Base-by-base conservation (phyloP, 2,329 filamentous ascomycete genomes). In the Diaporthe sp. region DNA sequence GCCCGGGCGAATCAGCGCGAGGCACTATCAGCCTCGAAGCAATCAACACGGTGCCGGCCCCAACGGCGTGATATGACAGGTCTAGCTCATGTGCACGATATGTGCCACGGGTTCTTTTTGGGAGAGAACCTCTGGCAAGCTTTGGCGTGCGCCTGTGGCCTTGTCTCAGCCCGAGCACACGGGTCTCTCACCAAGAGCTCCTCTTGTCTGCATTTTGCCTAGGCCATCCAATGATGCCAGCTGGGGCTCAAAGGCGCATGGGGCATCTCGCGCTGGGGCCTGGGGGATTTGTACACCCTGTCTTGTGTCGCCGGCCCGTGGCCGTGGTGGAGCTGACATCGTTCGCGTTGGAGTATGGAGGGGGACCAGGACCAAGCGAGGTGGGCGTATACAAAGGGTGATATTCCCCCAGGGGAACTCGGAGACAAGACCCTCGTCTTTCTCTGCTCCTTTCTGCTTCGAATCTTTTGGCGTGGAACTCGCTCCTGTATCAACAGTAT, bases 1-100 rank as follows among this genome's bases (percentile, higher is more conserved):
- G 55, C 32, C 71, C n/a, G 13, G 53, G 13, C 73, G 69, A 74
- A 72, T 69, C 51, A 72, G 51, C 59, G 22, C n/a, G 12, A 22
- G 35, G 39, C 27, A 44, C 22, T 30, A 17, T 44, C 61, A 72
- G 73, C 53, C 70, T 70, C 55, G 44, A 44, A 19, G 17, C 22
- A 4, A 47, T 9, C 50, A 35, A 17, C 27, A 12, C 32, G 35
- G 65, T 27, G 12, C 65, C 5, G 10, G 27, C 59, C 42, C 30
- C n/a, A n/a, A 50, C 27, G 61, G 32, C 61, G 19, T 50, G 44
- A 35, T 19, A 37, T 51, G 30, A 37, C 44, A 66, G 63, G 30
- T 30, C 9, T 47, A 27, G 59, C 19, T 37, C 30, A 32, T 39
- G 39, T 44, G 22, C 17, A 35, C 37, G n/a, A n/a, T n/a, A n/a